These are phyloP conservation scores for Solanum hybrid DNA, from an alignment of 305 asterid species.

Conservation along the genomic window DNA sequence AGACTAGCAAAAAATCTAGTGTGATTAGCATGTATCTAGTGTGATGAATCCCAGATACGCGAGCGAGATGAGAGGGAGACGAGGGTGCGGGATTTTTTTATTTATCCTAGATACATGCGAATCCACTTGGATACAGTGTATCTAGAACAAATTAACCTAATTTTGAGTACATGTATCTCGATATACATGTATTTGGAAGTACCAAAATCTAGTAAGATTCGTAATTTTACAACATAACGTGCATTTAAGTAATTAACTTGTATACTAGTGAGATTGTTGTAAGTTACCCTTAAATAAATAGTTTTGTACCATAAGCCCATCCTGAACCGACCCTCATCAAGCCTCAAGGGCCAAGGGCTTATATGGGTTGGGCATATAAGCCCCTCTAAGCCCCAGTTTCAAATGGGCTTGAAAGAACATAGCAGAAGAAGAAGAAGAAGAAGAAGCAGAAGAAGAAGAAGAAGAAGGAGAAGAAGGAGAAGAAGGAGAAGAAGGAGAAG, in stretches of 20 bases:
- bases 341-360: neutral
- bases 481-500: too few species aligned
- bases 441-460: too few species aligned
- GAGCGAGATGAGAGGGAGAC: neutral
- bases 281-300: neutral
- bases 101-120: neutral
- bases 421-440: too few species aligned
- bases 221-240: neutral
- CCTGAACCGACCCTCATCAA: neutral
- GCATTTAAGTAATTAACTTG: neutral
- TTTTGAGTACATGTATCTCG: neutral
- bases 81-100: too few species aligned
- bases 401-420: too few species aligned
- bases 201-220: too few species aligned
- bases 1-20: neutral
- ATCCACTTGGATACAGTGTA: neutral
- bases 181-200: neutral
- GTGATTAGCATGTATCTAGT: neutral
- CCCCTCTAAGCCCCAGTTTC: too few species aligned
- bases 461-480: too few species aligned
- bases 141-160: neutral
- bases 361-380: neutral
- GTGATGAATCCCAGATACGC: neutral
- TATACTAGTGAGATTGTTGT: neutral
- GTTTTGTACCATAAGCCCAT: too few species aligned